Conservation (phyloP, 2,329 filamentous ascomycete genomes). For the Ceratocystis eucalypticola region DNA sequence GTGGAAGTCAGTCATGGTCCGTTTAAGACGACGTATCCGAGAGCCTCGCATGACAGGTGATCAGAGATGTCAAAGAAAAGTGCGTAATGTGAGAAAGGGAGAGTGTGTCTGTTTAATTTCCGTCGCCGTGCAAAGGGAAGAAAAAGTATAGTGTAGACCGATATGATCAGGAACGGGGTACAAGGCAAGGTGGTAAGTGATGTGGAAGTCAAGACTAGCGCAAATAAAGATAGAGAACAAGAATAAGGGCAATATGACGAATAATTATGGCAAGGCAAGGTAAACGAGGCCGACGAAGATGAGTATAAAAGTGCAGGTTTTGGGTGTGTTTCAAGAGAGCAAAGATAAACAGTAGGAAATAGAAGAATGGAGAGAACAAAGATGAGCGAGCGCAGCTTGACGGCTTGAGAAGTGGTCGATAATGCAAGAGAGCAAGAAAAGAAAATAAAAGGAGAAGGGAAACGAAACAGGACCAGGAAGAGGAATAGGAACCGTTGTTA, state of each 20-base stretch:
- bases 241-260: neutral
- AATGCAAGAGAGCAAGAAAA: neutral
- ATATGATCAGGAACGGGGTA: neutral
- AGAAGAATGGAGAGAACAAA: neutral
- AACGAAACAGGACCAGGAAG: neutral
- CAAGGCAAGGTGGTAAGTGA: neutral
- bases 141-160: neutral
- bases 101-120: neutral
- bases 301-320: neutral
- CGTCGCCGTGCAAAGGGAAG: neutral
- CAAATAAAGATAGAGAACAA: neutral
- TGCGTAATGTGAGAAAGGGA: conserved; percentile 1
- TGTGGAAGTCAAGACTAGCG: neutral
- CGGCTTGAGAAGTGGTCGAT: neutral
- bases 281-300: neutral
- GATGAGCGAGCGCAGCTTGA: neutral
- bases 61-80: conserved; percentile 10
- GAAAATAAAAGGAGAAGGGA: conserved; percentile 1
- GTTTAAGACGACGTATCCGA: conserved; percentile 14
- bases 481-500: neutral
- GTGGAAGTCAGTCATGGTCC: conserved; percentile 15
- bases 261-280: neutral
- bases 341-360: neutral
- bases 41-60: conserved; percentile 14
- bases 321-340: neutral